A percentile compares a stretch with the other conserved stretches of the same genome.
Conservation (phyloP, 169 alveolate species). For the Plasmodium knowlesi region DNA sequence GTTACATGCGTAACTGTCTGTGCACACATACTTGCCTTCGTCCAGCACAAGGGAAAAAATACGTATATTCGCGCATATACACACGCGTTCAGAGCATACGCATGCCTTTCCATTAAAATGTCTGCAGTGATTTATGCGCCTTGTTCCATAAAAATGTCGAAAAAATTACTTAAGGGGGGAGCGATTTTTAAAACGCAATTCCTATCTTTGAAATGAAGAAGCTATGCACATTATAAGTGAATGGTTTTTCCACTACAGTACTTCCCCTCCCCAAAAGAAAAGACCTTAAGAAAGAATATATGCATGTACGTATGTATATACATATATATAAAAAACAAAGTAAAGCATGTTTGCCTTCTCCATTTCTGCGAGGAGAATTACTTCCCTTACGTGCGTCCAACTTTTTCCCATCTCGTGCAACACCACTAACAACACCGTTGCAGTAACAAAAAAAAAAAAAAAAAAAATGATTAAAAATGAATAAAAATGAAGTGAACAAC, state of each 20-base stretch:
- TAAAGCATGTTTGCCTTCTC: not conserved
- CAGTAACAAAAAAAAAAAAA: constrained; percentile 22
- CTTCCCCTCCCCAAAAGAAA: not conserved
- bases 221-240: not conserved
- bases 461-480: constrained; percentile 74
- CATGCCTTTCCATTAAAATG: not conserved
- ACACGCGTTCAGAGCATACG: not conserved
- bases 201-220: not conserved
- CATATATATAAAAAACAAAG: not conserved
- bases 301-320: no score
- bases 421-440: not conserved
- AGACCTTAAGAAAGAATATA: not conserved
- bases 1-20: not conserved
- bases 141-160: not conserved
- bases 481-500: constrained; percentile 49
- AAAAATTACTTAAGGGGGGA: not conserved
- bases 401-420: not conserved
- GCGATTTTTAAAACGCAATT: not conserved
- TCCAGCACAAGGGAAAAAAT: not conserved
- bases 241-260: not conserved
- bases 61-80: not conserved
- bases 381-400: not conserved
- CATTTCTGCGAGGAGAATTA: not conserved
- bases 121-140: not conserved
- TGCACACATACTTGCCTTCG: not conserved